A percentile compares a stretch with the other conserved stretches of the same genome.
These are phyloP conservation scores for Xylariaceae sp. DNA, from an alignment of 2,329 filamentous ascomycete species.

Conservation along the genomic window DNA sequence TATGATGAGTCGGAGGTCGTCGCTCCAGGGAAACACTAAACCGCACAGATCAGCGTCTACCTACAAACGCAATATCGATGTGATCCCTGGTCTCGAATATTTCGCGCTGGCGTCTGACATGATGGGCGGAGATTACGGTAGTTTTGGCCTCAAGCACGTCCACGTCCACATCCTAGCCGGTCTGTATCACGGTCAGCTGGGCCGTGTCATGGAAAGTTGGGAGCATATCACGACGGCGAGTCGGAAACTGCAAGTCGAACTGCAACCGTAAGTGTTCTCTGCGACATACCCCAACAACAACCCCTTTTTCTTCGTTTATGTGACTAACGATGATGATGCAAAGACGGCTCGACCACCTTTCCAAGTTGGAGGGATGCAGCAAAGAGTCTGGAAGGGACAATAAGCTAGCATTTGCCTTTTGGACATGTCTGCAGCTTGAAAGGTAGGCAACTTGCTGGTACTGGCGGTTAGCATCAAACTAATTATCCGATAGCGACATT, in stretches of 20 bases:
- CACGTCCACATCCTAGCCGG: constrained; percentile 81
- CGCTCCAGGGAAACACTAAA: constrained; percentile 40
- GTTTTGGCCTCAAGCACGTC: constrained; percentile 74
- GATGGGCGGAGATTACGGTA: constrained; percentile 72
- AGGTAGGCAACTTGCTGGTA: constrained; percentile 47
- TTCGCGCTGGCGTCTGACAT: constrained; percentile 85
- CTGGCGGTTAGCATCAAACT: constrained; percentile 13
- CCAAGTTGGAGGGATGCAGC: constrained; percentile 33
- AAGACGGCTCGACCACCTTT: constrained; percentile 47
- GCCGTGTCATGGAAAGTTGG: constrained; percentile 79
- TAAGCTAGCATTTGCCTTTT: constrained; percentile 71
- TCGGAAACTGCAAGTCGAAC: constrained; percentile 61
- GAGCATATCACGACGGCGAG: constrained; percentile 54
- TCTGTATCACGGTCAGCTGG: constrained; percentile 83
- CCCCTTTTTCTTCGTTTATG: background rate
- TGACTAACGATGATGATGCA: constrained; percentile 5
- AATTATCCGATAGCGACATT: constrained; percentile 62
- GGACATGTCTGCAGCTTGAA: constrained; percentile 90
- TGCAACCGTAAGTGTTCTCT: constrained; percentile 59
- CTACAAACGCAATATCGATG: constrained; percentile 63
- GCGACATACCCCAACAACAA: background rate
- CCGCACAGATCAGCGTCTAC: constrained; percentile 28
- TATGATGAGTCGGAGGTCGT: constrained; percentile 46
- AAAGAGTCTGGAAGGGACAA: constrained; percentile 49
- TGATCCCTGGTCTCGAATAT: constrained; percentile 84